phyloP scores from a whole-genome alignment of 2,329 filamentous ascomycete genomes.

The Cladosporium sp. region DNA sequence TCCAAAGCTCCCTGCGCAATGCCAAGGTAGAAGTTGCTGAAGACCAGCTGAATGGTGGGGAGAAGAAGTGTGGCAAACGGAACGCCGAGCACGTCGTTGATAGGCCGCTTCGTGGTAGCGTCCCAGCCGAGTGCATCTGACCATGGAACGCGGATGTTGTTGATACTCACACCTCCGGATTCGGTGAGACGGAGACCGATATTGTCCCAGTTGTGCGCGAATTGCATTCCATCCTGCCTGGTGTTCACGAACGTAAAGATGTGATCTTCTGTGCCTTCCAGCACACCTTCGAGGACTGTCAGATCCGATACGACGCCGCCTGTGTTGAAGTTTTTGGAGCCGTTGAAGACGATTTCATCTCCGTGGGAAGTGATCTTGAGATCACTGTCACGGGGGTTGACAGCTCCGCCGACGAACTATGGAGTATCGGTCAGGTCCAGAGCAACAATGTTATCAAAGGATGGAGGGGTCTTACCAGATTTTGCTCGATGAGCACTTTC shows the following conservation, averaged over 20 bases:
- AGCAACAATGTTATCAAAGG: conserved; percentile 21
- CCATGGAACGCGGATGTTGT: conserved; percentile 56
- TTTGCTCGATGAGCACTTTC: conserved; percentile 56
- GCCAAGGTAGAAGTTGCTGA: conserved; percentile 62
- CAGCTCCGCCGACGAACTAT: conserved; percentile 58
- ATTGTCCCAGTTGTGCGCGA: conserved; percentile 61
- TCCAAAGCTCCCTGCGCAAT: conserved; percentile 58
- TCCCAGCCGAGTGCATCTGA: conserved; percentile 61
- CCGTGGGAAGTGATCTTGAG: conserved; percentile 53
- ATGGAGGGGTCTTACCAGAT: conserved; percentile 50
- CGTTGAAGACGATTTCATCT: conserved; percentile 55
- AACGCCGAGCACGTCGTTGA: conserved; percentile 48
- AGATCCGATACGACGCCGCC: conserved; percentile 63
- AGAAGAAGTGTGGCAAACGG: conserved; percentile 56
- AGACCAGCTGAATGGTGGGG: conserved; percentile 62
- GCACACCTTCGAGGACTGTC: conserved; percentile 60
- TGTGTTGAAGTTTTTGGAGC: conserved; percentile 64
- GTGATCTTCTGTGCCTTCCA: conserved; percentile 55
- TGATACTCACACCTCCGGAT: conserved; percentile 59
- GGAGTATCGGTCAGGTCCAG: conserved; percentile 36
- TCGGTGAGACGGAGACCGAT: conserved; percentile 61
- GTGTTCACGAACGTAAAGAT: conserved; percentile 61
- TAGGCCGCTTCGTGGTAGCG: conserved; percentile 45
- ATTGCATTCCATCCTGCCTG: conserved; percentile 52
- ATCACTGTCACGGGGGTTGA: conserved; percentile 62